Conservation (phyloP, 169 alveolate genomes). For the Ichthyophthirius multifiliis region DNA sequence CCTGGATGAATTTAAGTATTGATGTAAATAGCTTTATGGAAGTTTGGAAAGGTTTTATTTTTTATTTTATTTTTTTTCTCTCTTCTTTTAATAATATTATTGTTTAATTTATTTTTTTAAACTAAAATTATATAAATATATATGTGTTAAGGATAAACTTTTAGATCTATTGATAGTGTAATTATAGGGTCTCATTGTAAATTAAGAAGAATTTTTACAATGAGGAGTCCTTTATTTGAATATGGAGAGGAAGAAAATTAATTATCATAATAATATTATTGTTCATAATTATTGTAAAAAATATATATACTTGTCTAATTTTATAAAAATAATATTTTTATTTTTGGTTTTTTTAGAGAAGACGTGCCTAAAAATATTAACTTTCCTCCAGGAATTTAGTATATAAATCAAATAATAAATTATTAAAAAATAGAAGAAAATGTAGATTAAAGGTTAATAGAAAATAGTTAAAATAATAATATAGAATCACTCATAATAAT, state of each 20-base stretch:
- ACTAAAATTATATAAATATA: background rate
- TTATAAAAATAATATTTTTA: background rate
- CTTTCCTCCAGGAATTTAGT: slow-evolving; percentile 29
- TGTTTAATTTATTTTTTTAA: background rate
- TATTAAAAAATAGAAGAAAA: background rate
- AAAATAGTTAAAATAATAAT: background rate
- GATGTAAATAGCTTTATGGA: slow-evolving; percentile 56
- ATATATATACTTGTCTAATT: background rate
- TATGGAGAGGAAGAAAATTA: slow-evolving; percentile 14
- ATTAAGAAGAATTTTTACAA: slow-evolving; percentile 57
- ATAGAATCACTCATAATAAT: background rate
- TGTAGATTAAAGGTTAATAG: background rate
- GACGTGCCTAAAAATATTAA: slow-evolving; percentile 40
- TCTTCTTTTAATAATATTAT: background rate
- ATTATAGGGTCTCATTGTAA: slow-evolving; percentile 51
- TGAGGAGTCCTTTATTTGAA: slow-evolving; percentile 56
- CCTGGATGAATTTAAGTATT: slow-evolving; percentile 59
- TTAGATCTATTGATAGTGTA: slow-evolving; percentile 54
- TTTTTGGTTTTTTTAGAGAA: background rate
- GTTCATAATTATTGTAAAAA: background rate
- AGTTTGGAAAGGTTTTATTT: slow-evolving; percentile 18
- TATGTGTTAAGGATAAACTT: slow-evolving; percentile 42
- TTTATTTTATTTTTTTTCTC: background rate
- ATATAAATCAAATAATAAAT: slow-evolving; percentile 18
- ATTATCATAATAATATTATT: background rate